These are phyloP conservation scores for Bruguiera parviflora DNA, from an alignment of 345 rosid species.

Conservation along the genomic window DNA sequence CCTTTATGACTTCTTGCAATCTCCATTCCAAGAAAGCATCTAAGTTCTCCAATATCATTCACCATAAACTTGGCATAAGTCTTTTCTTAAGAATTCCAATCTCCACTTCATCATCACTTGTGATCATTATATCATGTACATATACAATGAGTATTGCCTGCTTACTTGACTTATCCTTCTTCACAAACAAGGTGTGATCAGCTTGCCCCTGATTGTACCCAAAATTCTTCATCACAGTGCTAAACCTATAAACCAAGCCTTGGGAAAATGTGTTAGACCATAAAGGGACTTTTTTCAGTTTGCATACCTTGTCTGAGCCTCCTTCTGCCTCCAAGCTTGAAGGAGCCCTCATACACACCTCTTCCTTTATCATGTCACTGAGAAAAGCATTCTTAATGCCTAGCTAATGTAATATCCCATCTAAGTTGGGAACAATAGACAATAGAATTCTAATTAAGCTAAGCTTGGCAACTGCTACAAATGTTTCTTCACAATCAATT, in stretches of 20 bases:
- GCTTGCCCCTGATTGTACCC: neutral
- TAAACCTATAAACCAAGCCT: constrained; percentile 7
- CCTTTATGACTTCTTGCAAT: too few relatives aligned
- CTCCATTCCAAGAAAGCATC: too few relatives aligned
- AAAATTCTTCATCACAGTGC: neutral
- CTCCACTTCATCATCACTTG: neutral
- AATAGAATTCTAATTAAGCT: neutral
- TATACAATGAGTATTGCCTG: neutral
- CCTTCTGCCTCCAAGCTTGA: neutral
- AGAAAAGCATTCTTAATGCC: constrained; percentile 3
- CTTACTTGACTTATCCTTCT: neutral
- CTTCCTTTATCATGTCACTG: neutral
- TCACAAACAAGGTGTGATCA: neutral
- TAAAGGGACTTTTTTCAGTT: neutral
- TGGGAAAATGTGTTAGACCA: neutral
- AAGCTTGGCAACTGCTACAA: neutral
- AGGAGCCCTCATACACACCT: neutral
- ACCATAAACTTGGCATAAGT: neutral
- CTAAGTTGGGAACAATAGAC: neutral
- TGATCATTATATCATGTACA: neutral
- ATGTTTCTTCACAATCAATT: constrained; percentile 1
- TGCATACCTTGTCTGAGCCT: neutral
- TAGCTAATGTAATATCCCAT: neutral
- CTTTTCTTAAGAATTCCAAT: neutral
- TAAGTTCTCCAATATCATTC: too few relatives aligned